Base-by-base conservation (phyloP, 202 grass and related monocot species). In the Tripidium arundinaceum region DNA sequence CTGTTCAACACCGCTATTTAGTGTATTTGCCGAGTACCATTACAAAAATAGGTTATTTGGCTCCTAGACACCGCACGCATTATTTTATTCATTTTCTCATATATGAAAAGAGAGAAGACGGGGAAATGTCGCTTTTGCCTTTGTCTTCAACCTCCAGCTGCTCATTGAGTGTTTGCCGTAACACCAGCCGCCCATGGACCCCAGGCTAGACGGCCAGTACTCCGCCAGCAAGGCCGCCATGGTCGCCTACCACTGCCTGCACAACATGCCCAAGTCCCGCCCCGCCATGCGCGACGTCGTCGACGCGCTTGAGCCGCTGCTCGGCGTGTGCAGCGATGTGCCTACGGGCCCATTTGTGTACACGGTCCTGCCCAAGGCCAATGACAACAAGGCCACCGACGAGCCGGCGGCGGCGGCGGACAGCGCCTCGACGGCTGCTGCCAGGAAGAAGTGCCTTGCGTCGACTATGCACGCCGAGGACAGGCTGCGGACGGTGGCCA, bases 251-350 rank as follows among this genome's bases (percentile, higher is more conserved):
- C 31, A 77, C 26, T 95, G 93, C 89, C 87, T 94, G 70, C 90
- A 91, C 77, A 84, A 79, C 84, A 60, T 83, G 62, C 93, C 89
- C 24, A 90, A 86, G 86, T 64, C 84, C 19, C 70, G 93, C 4
- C 93, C 90, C 4, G 1, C 1, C 49, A 92, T 92, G 90, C 88
- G 87, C 66, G 87, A 96, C 64, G 90, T 96, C 58, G 90, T 96
- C 0, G 82, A 86, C 11, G 87, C 83, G 37, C 88, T 96, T 33
- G 87, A 92, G 86, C 87, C 93, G 26, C 72, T 96, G 39, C 89
- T 96, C n/a, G 54, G 82, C 75, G 46, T 26, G 85, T 40, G 82
- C 10, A 87, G 88, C 19, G 93, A 92, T 60, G 78, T 86, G 74
- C 90, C 93, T 46, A 84, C 84, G 68, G 90, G 90, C 0, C 83